phyloP scores from a whole-genome alignment of 805 yeast species.

The Grigorovia transvaalensis region DNA sequence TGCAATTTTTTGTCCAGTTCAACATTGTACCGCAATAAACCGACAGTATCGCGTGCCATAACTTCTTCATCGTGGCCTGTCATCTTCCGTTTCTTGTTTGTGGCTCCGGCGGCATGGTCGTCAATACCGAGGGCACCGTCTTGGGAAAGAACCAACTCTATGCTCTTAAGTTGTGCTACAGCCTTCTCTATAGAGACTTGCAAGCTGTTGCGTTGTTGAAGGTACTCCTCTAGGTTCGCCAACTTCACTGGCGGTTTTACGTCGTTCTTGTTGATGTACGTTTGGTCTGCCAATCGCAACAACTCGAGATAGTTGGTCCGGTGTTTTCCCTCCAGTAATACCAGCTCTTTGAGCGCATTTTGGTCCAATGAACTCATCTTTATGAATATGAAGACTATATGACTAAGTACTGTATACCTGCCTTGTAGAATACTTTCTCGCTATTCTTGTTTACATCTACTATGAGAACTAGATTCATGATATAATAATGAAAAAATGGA shows the following conservation, averaged over 20 bases:
- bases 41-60: neutral
- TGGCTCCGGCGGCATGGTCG: neutral
- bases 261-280: neutral
- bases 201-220: neutral
- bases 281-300: neutral
- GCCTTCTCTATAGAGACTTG: neutral
- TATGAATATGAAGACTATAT: neutral
- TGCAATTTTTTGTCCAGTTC: neutral
- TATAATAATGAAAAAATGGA: no score
- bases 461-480: no score
- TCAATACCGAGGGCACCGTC: neutral
- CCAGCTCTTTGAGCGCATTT: neutral
- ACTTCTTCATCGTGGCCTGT: neutral
- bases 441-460: no score
- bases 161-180: neutral
- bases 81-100: neutral
- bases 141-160: neutral
- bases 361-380: neutral
- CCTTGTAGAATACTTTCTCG: no score
- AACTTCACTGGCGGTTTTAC: neutral
- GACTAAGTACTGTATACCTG: no score
- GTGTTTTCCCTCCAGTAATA: neutral
- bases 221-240: neutral
- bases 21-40: neutral
- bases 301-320: neutral